These are phyloP conservation scores for Cryomyces minteri DNA, from an alignment of 495 filamentous ascomycete genomes.

Conservation along the genomic window DNA sequence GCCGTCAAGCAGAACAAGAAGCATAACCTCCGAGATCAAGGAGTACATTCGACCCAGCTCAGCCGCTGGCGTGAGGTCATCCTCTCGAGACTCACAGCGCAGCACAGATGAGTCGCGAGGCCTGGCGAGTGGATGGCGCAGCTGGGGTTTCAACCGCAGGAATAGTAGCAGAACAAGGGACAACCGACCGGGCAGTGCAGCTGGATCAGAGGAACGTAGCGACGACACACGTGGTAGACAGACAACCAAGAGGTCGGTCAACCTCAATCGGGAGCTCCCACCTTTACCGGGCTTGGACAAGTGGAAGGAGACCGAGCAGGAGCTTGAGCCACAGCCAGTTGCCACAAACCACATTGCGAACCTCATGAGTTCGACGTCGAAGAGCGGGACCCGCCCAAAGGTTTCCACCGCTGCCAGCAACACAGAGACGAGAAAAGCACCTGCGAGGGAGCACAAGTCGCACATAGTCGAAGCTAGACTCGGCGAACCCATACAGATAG, in stretches of 20 bases:
- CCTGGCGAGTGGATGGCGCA: conserved; percentile 12
- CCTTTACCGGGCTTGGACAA: conserved; percentile 22
- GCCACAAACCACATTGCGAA: conserved; percentile 10
- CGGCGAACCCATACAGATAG: too few relatives aligned
- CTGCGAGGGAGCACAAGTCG: too few relatives aligned
- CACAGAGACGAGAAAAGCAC: background rate
- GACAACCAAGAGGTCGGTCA: conserved; percentile 10
- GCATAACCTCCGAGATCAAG: conserved; percentile 10
- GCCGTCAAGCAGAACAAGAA: conserved; percentile 10
- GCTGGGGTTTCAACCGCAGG: conserved; percentile 13
- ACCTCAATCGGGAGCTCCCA: conserved; percentile 24
- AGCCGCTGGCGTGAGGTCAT: conserved; percentile 4
- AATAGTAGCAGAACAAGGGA: conserved; percentile 8
- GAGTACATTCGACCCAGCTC: conserved; percentile 16
- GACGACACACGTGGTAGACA: conserved; percentile 2
- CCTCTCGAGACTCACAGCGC: conserved; percentile 6
- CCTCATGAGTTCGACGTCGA: conserved; percentile 9
- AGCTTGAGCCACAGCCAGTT: conserved; percentile 2
- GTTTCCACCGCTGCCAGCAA: conserved; percentile 4
- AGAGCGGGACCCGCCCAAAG: conserved; percentile 3
- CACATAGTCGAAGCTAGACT: too few relatives aligned
- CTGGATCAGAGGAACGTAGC: too few relatives aligned
- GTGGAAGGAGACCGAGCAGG: conserved; percentile 7
- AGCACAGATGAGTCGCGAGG: conserved; percentile 2
- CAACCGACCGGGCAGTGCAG: conserved; percentile 4